phyloP scores from a whole-genome alignment of 2,329 filamentous ascomycete genomes.

The Trichoderma gracile region DNA sequence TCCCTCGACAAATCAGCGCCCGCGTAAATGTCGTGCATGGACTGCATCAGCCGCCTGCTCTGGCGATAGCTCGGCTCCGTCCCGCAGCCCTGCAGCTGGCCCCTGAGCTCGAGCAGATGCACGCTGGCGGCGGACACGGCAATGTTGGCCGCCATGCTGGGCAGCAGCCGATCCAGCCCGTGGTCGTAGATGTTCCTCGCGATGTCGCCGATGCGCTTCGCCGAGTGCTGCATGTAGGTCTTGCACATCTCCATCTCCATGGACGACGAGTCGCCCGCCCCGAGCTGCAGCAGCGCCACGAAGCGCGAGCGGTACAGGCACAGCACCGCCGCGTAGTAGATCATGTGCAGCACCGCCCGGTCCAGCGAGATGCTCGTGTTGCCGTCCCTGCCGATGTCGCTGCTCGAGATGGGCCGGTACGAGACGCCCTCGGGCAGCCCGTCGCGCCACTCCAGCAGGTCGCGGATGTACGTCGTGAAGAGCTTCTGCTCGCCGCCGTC shows the following conservation, averaged over 20 bases:
- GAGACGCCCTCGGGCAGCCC: constrained; percentile 19
- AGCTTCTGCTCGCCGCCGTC: constrained; percentile 8
- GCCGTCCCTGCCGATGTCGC: constrained; percentile 18
- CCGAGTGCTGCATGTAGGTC: constrained; percentile 22
- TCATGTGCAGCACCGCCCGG: constrained; percentile 17
- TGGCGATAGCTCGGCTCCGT: constrained; percentile 18
- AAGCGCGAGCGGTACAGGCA: constrained; percentile 17
- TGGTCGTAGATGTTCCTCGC: constrained; percentile 9
- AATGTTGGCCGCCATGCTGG: constrained; percentile 17
- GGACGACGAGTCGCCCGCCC: background rate
- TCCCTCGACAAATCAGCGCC: constrained; percentile 12
- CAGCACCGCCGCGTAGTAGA: constrained; percentile 17
- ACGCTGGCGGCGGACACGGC: constrained; percentile 13
- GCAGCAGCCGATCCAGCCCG: constrained; percentile 2
- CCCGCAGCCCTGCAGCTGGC: constrained; percentile 19
- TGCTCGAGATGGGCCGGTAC: constrained; percentile 17
- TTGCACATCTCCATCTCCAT: constrained; percentile 22
- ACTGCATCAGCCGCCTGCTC: constrained; percentile 18
- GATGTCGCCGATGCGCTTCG: constrained; percentile 14
- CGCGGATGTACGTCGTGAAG: constrained; percentile 21
- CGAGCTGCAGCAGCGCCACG: background rate
- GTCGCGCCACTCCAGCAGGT: constrained; percentile 22
- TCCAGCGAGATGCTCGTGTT: constrained; percentile 18
- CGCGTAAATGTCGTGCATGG: constrained; percentile 19
- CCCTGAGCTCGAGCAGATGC: constrained; percentile 11